These are phyloP conservation scores for Asterophora parasitica DNA, from an alignment of 768 basidiomycete genomes.

Conservation along the genomic window DNA sequence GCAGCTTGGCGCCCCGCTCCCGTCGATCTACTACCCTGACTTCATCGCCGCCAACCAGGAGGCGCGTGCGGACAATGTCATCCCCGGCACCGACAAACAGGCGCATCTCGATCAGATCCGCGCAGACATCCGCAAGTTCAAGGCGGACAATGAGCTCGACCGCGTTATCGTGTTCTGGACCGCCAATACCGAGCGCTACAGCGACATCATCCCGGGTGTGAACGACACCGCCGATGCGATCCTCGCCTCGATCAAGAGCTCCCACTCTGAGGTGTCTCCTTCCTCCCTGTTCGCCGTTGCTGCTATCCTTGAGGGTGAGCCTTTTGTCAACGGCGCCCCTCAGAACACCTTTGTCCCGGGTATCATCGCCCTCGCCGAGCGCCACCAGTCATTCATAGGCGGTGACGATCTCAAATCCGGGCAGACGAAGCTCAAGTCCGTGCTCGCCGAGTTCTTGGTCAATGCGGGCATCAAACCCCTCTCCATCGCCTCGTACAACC, in stretches of 20 bases:
- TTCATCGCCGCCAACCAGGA: conserved; percentile 98
- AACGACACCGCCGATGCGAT: conserved; percentile 93
- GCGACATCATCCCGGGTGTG: conserved; percentile 88
- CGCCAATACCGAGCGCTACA: conserved; percentile 97
- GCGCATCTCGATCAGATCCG: conserved; percentile 90
- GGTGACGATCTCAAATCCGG: conserved; percentile 98
- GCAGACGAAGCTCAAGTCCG: conserved; percentile 96
- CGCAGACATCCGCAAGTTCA: conserved; percentile 92
- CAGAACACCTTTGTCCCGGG: background rate
- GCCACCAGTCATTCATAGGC: conserved; percentile 86
- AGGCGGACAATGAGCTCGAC: conserved; percentile 75
- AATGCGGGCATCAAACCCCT: conserved; percentile 98
- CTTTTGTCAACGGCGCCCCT: background rate
- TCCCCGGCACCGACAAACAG: conserved; percentile 83
- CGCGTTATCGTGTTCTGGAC: conserved; percentile 97
- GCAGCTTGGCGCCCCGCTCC: conserved; percentile 74
- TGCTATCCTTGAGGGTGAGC: background rate
- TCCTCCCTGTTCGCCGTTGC: background rate
- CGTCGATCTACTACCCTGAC: conserved; percentile 95
- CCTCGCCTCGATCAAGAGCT: conserved; percentile 72
- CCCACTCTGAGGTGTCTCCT: conserved; percentile 82
- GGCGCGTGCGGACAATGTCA: conserved; percentile 89
- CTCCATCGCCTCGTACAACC: conserved; percentile 97
- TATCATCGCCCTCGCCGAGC: conserved; percentile 88
- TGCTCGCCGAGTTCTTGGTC: conserved; percentile 96